Evolutionary conservation across 23 red algal species (phyloP).

Genomic region (Gracilaria caudata): DNA sequence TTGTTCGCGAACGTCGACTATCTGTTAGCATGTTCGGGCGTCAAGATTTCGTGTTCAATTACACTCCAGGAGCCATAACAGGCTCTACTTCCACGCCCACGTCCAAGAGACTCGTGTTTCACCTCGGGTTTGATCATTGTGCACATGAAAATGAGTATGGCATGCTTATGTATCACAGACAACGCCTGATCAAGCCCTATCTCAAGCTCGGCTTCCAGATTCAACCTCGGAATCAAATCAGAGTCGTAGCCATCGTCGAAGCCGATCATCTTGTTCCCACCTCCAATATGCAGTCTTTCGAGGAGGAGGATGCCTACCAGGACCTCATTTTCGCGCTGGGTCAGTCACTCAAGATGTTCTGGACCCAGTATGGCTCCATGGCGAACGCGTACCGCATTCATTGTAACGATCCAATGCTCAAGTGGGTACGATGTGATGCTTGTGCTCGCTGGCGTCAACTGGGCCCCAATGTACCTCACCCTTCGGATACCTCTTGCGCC

Average conservation of each 20-base stretch:
- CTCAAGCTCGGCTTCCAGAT: constrained; percentile 36
- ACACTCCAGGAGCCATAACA: background rate
- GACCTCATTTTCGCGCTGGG: constrained; percentile 25
- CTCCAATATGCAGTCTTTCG: constrained; percentile 36
- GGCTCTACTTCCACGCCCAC: background rate
- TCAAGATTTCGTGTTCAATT: constrained; percentile 29
- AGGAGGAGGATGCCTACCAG: constrained; percentile 30
- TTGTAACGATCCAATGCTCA: constrained; percentile 32
- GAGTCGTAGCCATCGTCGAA: constrained; percentile 31
- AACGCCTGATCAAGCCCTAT: constrained; percentile 23
- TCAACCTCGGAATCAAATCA: constrained; percentile 12
- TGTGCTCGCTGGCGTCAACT: constrained; percentile 29
- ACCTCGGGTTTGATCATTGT: constrained; percentile 18
- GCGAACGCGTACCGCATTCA: constrained; percentile 11
- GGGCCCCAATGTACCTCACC: background rate
- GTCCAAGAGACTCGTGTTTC: background rate
- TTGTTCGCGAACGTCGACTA: constrained; percentile 29
- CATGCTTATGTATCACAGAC: constrained; percentile 31
- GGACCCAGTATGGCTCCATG: constrained; percentile 37
- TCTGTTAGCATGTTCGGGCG: constrained; percentile 24
- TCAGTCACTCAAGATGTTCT: constrained; percentile 31
- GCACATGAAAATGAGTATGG: constrained; percentile 38
- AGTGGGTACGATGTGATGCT: constrained; percentile 36
- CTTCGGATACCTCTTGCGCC: background rate
- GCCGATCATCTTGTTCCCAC: constrained; percentile 28